Percentiles rank a stretch among this genome's conserved stretches.
Evolutionary conservation across 139 green algal genomes (phyloP).

Genomic region (Chlorella sp.): DNA sequence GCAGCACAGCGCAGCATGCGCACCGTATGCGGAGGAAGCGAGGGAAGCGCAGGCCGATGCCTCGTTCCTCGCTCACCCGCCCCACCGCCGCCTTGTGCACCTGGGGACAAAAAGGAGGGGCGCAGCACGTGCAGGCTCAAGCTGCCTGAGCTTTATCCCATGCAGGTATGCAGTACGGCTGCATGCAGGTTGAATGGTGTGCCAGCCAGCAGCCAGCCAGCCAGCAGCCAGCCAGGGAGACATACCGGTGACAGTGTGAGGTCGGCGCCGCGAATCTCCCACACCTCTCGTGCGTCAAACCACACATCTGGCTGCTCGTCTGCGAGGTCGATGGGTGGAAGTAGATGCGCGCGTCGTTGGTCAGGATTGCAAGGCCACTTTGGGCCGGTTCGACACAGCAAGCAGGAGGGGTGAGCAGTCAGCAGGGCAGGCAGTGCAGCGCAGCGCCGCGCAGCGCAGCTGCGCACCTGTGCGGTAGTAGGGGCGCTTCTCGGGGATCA

Average conservation of each 20-base stretch:
- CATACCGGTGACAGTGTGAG: constrained; percentile 78
- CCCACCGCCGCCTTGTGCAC: constrained; percentile 53
- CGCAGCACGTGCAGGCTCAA: no score
- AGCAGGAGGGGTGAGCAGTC: no score
- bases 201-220: no score
- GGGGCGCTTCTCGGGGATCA: constrained; percentile 54
- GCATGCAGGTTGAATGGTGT: no score
- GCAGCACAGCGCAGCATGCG: background rate
- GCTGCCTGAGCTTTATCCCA: no score
- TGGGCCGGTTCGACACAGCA: no score
- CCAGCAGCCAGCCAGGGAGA: no score
- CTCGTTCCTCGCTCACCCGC: constrained; percentile 55
- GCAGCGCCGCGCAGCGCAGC: background rate
- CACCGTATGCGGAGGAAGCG: constrained; percentile 49
- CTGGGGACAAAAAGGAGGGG: background rate
- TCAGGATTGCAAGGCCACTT: no score
- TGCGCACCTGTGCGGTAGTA: constrained; percentile 76
- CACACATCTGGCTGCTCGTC: constrained; percentile 71
- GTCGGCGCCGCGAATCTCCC: constrained; percentile 80
- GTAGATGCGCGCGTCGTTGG: no score
- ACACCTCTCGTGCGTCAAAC: constrained; percentile 83
- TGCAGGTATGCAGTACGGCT: no score
- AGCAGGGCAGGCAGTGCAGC: background rate
- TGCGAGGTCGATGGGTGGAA: no score
- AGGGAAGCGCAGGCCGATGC: constrained; percentile 76